Conservation (phyloP, 1,284 basidiomycete genomes). For the Cryptococcus sp. region DNA sequence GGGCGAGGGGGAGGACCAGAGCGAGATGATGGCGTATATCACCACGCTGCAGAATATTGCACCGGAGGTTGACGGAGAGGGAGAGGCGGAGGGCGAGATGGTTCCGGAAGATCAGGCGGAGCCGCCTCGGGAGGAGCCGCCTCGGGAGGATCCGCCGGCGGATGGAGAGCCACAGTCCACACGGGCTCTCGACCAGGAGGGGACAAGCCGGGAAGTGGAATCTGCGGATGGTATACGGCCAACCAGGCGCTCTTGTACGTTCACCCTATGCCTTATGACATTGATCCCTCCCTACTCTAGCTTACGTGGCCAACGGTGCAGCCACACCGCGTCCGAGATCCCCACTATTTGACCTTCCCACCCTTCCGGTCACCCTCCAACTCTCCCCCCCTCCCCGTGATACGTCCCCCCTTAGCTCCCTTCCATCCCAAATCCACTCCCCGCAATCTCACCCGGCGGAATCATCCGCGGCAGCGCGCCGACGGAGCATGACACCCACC, state of each 20-base stretch:
- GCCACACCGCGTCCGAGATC: conserved; percentile 13
- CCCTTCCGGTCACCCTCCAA: conserved; percentile 11
- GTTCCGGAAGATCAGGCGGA: neutral
- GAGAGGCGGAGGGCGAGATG: neutral
- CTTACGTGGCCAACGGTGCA: too few relatives aligned
- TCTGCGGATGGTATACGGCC: neutral
- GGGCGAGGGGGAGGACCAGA: conserved; percentile 13
- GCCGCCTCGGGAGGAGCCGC: neutral
- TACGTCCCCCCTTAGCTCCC: neutral
- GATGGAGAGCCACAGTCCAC: neutral
- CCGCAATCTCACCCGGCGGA: neutral
- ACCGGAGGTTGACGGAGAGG: conserved; percentile 3
- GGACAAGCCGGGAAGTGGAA: neutral
- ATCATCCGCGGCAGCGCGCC: too few relatives aligned
- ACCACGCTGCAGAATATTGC: conserved; percentile 8
- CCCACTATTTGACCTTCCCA: conserved; percentile 29
- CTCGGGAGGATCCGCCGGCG: neutral
- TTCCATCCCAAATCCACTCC: neutral
- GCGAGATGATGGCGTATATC: conserved; percentile 15
- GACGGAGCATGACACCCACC: too few relatives aligned
- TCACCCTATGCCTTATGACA: too few relatives aligned
- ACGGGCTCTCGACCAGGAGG: neutral
- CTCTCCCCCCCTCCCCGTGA: neutral
- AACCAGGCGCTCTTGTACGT: too few relatives aligned
- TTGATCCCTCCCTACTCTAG: too few relatives aligned